Conservation (phyloP, 2,329 filamentous ascomycete species). For the Botrytis tulipae region DNA sequence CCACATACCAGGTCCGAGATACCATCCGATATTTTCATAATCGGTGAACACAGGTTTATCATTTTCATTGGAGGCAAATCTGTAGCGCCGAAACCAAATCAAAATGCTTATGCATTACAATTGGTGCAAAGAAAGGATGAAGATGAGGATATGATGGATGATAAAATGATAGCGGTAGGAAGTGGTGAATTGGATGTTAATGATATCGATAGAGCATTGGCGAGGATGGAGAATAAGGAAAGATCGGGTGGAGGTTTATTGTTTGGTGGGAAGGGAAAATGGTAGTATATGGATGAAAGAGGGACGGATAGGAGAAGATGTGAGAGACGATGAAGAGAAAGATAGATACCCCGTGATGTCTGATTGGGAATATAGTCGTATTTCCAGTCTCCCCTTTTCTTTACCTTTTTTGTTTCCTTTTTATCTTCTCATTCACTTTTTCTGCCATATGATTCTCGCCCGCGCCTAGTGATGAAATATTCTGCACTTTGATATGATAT, state of each 20-base stretch:
- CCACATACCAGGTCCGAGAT: constrained; percentile 18
- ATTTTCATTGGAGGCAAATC: constrained; percentile 30
- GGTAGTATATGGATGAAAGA: constrained; percentile 28
- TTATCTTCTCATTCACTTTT: neutral
- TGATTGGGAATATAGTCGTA: constrained; percentile 11
- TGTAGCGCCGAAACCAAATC: neutral
- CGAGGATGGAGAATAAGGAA: constrained; percentile 48
- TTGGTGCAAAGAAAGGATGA: constrained; percentile 31
- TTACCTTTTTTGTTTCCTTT: neutral
- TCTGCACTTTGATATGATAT: no score
- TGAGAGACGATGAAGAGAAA: constrained; percentile 14
- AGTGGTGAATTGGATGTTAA: constrained; percentile 54
- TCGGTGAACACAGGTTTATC: constrained; percentile 38
- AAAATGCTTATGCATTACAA: constrained; percentile 26
- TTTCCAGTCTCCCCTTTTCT: neutral
- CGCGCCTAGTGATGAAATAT: neutral
- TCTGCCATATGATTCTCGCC: neutral
- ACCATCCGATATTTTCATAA: constrained; percentile 35
- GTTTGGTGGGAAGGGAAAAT: constrained; percentile 45
- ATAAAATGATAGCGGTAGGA: constrained; percentile 6
- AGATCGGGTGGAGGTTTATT: constrained; percentile 25
- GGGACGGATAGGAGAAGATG: constrained; percentile 23
- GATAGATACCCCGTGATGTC: constrained; percentile 11
- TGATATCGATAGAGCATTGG: constrained; percentile 61
- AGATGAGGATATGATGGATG: constrained; percentile 20